Percentiles rank a stretch among this genome's conserved stretches.
These are phyloP conservation scores for Coemansia sp. DNA, from an alignment of 192 early-diverging fungal genomes.

Conservation along the genomic window DNA sequence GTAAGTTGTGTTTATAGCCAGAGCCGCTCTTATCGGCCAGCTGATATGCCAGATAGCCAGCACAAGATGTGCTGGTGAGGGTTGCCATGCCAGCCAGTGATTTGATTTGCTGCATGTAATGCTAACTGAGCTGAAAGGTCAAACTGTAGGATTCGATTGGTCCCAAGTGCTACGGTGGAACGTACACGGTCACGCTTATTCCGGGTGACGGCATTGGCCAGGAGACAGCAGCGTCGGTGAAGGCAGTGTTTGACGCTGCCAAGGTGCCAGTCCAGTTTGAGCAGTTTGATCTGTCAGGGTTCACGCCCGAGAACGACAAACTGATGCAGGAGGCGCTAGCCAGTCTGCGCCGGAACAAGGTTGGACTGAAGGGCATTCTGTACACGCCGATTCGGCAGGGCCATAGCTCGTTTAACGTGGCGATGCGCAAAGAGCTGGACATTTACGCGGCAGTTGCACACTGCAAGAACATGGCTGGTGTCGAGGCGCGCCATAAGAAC, in stretches of 20 bases:
- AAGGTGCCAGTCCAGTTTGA: constrained; percentile 96
- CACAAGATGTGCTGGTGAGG: too few species aligned
- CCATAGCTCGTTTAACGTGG: constrained; percentile 95
- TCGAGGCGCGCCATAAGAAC: constrained; percentile 83
- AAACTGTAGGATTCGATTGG: constrained; percentile 44
- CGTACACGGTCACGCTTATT: constrained; percentile 94
- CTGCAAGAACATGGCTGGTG: constrained; percentile 86
- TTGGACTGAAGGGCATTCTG: constrained; percentile 92
- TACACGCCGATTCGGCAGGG: constrained; percentile 87
- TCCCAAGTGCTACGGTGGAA: constrained; percentile 81
- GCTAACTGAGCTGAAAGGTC: background rate
- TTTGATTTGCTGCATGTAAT: too few species aligned
- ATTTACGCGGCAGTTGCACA: constrained; percentile 95
- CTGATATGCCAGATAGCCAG: too few species aligned
- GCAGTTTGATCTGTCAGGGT: constrained; percentile 94
- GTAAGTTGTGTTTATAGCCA: constrained; percentile 18
- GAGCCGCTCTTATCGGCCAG: background rate
- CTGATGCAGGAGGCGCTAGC: constrained; percentile 88
- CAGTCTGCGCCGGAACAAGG: constrained; percentile 91
- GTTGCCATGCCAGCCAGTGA: too few species aligned
- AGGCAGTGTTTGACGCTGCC: constrained; percentile 91
- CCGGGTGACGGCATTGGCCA: constrained; percentile 98
- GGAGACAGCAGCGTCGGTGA: constrained; percentile 87
- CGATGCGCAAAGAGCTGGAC: constrained; percentile 96
- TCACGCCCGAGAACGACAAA: constrained; percentile 77